Conservation (phyloP, 2,329 filamentous ascomycete genomes). For the Ophiocordyceps robertsii region DNA sequence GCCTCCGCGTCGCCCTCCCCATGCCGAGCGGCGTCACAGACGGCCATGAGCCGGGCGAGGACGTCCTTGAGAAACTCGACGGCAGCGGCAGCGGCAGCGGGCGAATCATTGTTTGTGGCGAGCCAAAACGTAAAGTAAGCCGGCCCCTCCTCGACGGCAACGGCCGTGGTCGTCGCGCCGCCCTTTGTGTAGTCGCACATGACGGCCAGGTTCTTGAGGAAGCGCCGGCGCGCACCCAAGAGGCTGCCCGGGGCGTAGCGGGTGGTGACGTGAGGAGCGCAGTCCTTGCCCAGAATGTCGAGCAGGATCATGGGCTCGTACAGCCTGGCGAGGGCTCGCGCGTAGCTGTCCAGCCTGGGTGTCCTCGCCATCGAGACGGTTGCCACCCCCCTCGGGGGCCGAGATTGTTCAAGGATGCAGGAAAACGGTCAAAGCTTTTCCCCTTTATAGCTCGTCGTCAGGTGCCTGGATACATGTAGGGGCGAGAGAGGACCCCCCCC, state of each 20-base stretch:
- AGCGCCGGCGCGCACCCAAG: conserved; percentile 8
- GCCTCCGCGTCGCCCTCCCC: background rate
- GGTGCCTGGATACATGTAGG: too few species aligned
- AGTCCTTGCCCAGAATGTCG: conserved; percentile 3
- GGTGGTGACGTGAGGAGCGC: background rate
- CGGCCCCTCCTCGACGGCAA: conserved; percentile 23
- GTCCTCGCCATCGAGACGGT: conserved; percentile 3
- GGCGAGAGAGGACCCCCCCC: too few species aligned
- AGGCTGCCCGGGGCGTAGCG: background rate
- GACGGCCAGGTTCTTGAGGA: conserved; percentile 27
- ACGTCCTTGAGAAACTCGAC: conserved; percentile 14
- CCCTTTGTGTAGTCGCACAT: conserved; percentile 33
- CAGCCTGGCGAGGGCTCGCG: conserved; percentile 6
- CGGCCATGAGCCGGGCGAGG: conserved; percentile 7
- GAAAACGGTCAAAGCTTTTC: too few species aligned
- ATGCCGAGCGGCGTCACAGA: background rate
- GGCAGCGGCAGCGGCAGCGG: conserved; percentile 8
- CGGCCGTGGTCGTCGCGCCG: conserved; percentile 28
- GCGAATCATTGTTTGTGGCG: conserved; percentile 21
- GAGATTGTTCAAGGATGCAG: too few species aligned
- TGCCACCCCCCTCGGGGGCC: background rate
- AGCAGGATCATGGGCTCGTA: conserved; percentile 10
- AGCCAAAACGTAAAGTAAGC: conserved; percentile 27
- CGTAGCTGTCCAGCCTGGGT: conserved; percentile 6
- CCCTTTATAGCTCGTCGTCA: too few species aligned